A percentile compares a stretch with the other conserved stretches of the same genome.
Conservation (phyloP, 2,329 filamentous ascomycete species). For the Botrytis paeoniae region DNA sequence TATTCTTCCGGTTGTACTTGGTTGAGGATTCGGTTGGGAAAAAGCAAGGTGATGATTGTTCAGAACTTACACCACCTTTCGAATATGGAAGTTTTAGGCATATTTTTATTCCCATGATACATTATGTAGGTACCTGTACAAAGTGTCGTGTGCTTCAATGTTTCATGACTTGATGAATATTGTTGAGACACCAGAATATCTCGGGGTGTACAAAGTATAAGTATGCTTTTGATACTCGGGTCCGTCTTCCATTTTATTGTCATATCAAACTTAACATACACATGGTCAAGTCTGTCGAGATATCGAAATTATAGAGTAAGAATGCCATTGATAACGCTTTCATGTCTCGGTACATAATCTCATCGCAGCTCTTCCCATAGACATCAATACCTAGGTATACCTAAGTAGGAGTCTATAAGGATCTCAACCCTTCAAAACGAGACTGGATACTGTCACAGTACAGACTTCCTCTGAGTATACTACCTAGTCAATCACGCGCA, state of each 20-base stretch:
- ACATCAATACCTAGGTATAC: not conserved
- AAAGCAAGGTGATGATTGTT: not conserved
- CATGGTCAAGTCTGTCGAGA: not conserved
- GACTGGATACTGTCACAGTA: not conserved
- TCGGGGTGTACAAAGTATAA: not conserved
- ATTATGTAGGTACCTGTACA: not conserved
- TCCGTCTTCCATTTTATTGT: not conserved
- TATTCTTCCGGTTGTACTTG: not conserved
- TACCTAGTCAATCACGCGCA: no score
- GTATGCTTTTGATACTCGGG: not conserved
- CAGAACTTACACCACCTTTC: not conserved
- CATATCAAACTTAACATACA: not conserved
- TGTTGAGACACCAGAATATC: not conserved
- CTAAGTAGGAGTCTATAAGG: not conserved
- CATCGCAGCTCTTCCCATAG: no score
- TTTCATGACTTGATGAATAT: not conserved
- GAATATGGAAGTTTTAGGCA: not conserved
- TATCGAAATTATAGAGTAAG: not conserved
- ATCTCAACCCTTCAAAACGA: not conserved
- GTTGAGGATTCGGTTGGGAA: not conserved
- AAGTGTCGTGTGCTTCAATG: slow-evolving; percentile 5
- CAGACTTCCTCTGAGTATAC: not conserved
- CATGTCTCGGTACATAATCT: not conserved
- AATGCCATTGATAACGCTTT: not conserved
- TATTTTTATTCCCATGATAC: slow-evolving; percentile 36